Evolutionary conservation across 2,329 filamentous ascomycete species (phyloP), one percentile per base, ranked within the genome.

Genomic region (Tricladium varicosporioides): DNA sequence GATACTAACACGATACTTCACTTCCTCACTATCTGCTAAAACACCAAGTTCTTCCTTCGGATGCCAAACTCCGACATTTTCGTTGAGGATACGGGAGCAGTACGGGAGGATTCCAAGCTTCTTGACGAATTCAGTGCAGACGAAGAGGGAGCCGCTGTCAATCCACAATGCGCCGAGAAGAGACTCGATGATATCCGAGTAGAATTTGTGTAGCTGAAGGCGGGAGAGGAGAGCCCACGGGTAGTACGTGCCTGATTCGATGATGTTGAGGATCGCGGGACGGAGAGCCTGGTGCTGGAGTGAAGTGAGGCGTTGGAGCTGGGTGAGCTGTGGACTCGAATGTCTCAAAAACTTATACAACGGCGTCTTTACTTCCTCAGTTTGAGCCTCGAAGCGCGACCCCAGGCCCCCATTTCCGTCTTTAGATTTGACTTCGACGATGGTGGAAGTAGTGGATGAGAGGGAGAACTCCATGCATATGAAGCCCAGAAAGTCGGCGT

Each of bases 151-250:
- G 0, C 88, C 88, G 0, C 80, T 89, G 70, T 97, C 94, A 16
- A 96, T 76, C 77, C 89, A 97, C 0, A 97, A 79, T 0, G 92
- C 92, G 0, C 90, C 93, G 0, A 97, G 72, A 0, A 95, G 70
- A 32, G 84, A 83, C 74, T 97, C 93, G 9, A 97, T 78, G 7
- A 97, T 74, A 70, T 97, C 92, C 0, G 88, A 93, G 72, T 88
- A 87, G 71, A 90, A 89, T 68, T 97, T 97, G 14, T 83, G 83
- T 0, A 86, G 79, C 13, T 80, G 78, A 0, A 95, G 75, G 0
- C 81, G 78, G 0, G 84, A 77, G 0, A 97, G 81, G 0, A 84
- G 72, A 1, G 82, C 77, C 93, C 93, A 97, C 0, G 93, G 94
- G 67, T 92, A 95, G 14, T 75, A 71, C 0, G 62, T 60, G 0